Evolutionary conservation across 176 grass and related monocot species (phyloP).

Genomic region (Raddia distichophylla): DNA sequence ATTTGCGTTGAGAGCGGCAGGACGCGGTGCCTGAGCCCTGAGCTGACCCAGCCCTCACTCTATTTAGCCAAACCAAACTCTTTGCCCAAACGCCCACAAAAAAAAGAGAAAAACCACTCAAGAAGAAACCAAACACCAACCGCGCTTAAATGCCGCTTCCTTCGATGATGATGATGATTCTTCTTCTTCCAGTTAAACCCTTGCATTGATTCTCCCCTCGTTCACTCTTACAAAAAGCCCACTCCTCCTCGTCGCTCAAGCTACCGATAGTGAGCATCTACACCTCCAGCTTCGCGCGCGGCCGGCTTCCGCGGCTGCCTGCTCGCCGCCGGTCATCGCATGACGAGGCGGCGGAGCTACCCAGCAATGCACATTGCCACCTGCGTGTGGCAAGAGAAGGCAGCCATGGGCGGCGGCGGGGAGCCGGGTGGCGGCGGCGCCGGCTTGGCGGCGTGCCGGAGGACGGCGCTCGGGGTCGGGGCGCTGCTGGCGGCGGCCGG

Average conservation of each 20-base stretch:
- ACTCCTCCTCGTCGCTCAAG: neutral
- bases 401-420: conserved; percentile 18
- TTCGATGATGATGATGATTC: neutral
- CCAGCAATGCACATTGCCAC: conserved; percentile 55
- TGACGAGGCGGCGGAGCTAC: neutral
- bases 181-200: conserved; percentile 17
- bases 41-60: conserved; percentile 12
- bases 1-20: neutral
- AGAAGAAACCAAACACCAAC: conserved; percentile 41
- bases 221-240: conserved; percentile 45
- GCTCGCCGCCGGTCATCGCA: neutral
- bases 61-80: conserved; percentile 51
- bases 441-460: neutral
- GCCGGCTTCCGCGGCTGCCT: neutral
- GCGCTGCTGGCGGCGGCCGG: conserved; percentile 31
- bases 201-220: neutral
- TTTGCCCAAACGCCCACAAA: conserved; percentile 1
- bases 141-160: conserved; percentile 52
- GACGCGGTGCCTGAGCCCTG: neutral
- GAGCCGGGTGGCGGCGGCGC: neutral
- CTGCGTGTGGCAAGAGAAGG: conserved; percentile 52
- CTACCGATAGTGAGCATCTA: neutral
- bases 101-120: neutral
- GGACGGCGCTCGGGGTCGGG: neutral
- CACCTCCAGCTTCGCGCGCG: neutral